Evolutionary conservation across 1,284 basidiomycete genomes (phyloP).

Genomic region (Anthracocystis panici-leucophaei): DNA sequence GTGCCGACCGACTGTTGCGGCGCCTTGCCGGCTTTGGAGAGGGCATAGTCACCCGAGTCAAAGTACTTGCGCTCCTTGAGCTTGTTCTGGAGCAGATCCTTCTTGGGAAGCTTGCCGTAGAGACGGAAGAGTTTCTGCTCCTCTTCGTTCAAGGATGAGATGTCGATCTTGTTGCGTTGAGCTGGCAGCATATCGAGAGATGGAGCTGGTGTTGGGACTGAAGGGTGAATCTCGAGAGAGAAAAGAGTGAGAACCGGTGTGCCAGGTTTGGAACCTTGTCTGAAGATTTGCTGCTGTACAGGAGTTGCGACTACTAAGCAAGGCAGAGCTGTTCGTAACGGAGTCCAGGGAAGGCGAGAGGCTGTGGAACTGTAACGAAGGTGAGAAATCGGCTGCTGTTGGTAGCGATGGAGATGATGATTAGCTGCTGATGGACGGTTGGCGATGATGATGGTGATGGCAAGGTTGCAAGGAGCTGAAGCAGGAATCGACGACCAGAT

Average conservation of each 20-base stretch:
- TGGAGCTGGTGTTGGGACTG: background rate
- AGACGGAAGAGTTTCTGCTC: slow-evolving; percentile 93
- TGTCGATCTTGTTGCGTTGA: slow-evolving; percentile 89
- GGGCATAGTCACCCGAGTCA: slow-evolving; percentile 95
- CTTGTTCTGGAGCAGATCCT: slow-evolving; percentile 92
- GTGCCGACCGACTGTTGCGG: slow-evolving; percentile 89
- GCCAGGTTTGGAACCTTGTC: background rate
- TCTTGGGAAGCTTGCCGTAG: slow-evolving; percentile 94
- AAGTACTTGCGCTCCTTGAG: slow-evolving; percentile 99
- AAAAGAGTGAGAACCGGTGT: background rate
- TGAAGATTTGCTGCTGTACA: slow-evolving; percentile 1
- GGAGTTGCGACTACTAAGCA: background rate
- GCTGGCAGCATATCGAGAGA: slow-evolving; percentile 78
- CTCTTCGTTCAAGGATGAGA: slow-evolving; percentile 88
- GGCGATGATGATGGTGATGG: background rate
- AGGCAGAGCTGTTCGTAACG: background rate
- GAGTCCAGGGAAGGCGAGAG: slow-evolving; percentile 4
- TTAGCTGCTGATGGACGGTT: background rate
- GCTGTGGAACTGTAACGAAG: slow-evolving; percentile 1
- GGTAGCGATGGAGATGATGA: background rate
- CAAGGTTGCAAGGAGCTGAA: background rate
- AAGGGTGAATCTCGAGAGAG: background rate
- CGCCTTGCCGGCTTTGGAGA: slow-evolving; percentile 91
- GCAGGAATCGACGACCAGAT: background rate
- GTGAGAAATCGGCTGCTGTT: slow-evolving; percentile 1